Evolutionary conservation across 169 alveolate species (phyloP), one percentile per base, ranked within the genome.

Genomic region (Fabrea salina): DNA sequence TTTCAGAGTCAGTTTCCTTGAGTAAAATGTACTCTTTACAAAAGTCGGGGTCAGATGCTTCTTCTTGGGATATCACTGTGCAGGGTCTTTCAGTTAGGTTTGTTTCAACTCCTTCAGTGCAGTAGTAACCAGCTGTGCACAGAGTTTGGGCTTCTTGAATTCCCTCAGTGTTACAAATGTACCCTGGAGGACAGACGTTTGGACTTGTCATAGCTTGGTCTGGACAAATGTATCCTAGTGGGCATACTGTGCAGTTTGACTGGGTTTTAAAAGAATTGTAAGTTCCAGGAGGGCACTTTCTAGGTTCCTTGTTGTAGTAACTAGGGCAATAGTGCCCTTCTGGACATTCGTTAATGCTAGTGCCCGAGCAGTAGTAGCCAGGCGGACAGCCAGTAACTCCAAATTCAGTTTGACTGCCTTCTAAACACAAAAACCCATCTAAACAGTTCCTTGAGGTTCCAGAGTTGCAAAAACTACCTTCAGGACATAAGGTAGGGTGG

Each of bases 51-150:
- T 70, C 37, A 22, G 22, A 27, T 22, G 79, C 64, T 4, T 41
- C 37, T 44, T 70, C 25, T 19, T 22, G 0, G 13, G 49, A 6
- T 41, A 70, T 70, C 35, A 56, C 75, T 30, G 41, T 30, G 37
- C 79, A 70, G 4, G 79, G 66, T 25, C 25, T 19, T 44, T 22
- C 22, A 25, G 27, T 25, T 47, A 16, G 49, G 49, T 59, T 49
- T 16, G 79, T 70, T 27, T n/a, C 25, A 4, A 49, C 64, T 7
- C 67, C 37, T 44, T 50, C 79, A 27, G 49, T 41, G 64, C 79
- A 70, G 43, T 70, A 70, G 49, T 70, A 70, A 22, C 79, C 79
- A 43, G 59, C 54, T 19, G 79, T 41, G 8, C 79, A 70, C 4
- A 70, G 44, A 3, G 22, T 70, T 25, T 19, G 47, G 30, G 79